These are phyloP conservation scores for Septoria petroselini DNA, from an alignment of 2,329 filamentous ascomycete species.

Conservation along the genomic window DNA sequence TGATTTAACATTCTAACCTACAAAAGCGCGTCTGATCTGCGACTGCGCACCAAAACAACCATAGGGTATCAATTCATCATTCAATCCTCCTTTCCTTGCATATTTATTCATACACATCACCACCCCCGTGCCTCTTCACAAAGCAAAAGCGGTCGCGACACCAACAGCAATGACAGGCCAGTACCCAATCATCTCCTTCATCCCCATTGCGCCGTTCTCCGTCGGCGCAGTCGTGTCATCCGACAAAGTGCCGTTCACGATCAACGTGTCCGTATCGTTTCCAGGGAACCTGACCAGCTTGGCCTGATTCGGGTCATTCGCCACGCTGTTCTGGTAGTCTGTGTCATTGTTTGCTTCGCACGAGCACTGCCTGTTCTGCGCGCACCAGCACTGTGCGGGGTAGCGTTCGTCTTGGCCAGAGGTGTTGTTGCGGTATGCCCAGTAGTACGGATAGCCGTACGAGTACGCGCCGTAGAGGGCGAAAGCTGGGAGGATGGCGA, in stretches of 20 bases:
- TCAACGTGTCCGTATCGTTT: constrained; percentile 53
- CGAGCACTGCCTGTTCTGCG: constrained; percentile 56
- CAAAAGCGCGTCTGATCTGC: no score
- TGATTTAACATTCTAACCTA: no score
- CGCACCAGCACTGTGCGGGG: constrained; percentile 62
- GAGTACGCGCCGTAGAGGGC: constrained; percentile 64
- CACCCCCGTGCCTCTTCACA: not conserved
- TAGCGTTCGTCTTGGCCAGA: constrained; percentile 56
- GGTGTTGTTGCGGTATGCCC: constrained; percentile 50
- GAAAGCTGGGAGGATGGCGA: constrained; percentile 52
- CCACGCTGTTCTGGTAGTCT: constrained; percentile 56
- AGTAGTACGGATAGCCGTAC: constrained; percentile 59
- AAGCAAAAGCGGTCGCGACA: constrained; percentile 1
- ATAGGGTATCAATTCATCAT: no score
- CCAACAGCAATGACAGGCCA: constrained; percentile 41
- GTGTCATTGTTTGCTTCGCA: constrained; percentile 65
- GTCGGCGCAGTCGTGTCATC: constrained; percentile 44
- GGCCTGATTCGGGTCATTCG: constrained; percentile 61
- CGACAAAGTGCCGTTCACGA: constrained; percentile 72
- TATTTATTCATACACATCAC: no score
- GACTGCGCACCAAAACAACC: no score
- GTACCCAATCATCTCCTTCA: constrained; percentile 31
- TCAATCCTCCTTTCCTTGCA: not conserved
- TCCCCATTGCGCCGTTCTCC: constrained; percentile 27
- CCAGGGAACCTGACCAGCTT: constrained; percentile 62